Conservation (phyloP, 192 early-diverging fungal genomes). For the Thoreauomyces humboldtii region DNA sequence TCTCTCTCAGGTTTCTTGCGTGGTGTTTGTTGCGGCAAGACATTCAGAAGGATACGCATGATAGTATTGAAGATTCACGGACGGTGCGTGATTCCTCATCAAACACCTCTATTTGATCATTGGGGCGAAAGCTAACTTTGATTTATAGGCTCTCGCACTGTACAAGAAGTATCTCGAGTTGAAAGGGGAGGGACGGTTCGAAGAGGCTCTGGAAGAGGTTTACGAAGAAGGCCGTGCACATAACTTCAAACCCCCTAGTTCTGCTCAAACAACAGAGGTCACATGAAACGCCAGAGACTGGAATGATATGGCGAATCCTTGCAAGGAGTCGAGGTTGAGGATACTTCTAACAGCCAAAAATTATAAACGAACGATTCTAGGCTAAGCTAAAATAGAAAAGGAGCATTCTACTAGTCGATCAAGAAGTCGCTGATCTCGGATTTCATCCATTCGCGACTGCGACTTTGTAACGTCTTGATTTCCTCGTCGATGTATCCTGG, state of each 20-base stretch:
- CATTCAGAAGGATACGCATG: slow-evolving; percentile 88
- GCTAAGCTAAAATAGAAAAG: too few relatives aligned
- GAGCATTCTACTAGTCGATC: too few relatives aligned
- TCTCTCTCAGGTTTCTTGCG: slow-evolving; percentile 86
- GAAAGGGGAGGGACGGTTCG: slow-evolving; percentile 61
- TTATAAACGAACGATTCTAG: too few relatives aligned
- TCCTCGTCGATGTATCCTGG: too few relatives aligned
- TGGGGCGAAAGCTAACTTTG: neutral
- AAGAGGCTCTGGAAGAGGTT: slow-evolving; percentile 73
- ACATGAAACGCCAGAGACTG: neutral
- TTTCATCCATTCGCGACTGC: too few relatives aligned
- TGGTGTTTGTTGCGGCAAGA: slow-evolving; percentile 81
- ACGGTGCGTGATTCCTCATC: too few relatives aligned
- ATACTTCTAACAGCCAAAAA: too few relatives aligned
- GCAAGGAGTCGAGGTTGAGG: too few relatives aligned
- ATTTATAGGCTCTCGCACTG: slow-evolving; percentile 66
- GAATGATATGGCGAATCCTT: neutral
- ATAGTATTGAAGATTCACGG: slow-evolving; percentile 89
- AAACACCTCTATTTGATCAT: slow-evolving; percentile 10
- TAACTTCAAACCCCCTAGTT: slow-evolving; percentile 40
- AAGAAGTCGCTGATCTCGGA: too few relatives aligned
- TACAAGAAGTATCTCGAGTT: slow-evolving; percentile 80
- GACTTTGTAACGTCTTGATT: too few relatives aligned
- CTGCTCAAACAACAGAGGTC: neutral
- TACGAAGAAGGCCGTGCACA: slow-evolving; percentile 68